These are phyloP conservation scores for Xylaria sp. DNA, from an alignment of 2,329 filamentous ascomycete genomes.

Conservation along the genomic window DNA sequence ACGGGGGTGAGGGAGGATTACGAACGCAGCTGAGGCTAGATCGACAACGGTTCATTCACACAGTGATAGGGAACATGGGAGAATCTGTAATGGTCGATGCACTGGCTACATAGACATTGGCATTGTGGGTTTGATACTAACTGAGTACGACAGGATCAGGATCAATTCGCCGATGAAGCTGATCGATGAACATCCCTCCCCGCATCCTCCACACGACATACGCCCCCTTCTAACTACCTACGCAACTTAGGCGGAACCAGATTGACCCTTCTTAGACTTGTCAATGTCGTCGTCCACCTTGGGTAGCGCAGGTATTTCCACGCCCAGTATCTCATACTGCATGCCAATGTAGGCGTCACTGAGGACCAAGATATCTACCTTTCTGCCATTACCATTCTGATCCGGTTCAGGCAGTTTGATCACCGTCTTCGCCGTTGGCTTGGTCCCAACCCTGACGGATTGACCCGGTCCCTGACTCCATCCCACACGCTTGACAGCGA, in stretches of 20 bases:
- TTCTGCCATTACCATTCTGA: constrained; percentile 45
- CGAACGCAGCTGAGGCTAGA: too few relatives aligned
- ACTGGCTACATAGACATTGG: too few relatives aligned
- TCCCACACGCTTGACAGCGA: constrained; percentile 79
- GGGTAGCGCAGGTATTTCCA: constrained; percentile 49
- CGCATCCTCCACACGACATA: background rate
- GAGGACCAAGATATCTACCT: constrained; percentile 67
- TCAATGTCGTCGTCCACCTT: constrained; percentile 44
- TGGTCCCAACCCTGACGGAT: constrained; percentile 38
- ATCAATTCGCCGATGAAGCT: too few relatives aligned
- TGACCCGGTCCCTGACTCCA: constrained; percentile 48
- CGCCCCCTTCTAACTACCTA: background rate
- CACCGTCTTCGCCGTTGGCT: constrained; percentile 48
- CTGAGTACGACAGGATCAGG: too few relatives aligned
- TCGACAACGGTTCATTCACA: too few relatives aligned
- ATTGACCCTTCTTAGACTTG: constrained; percentile 37
- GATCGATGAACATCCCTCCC: too few relatives aligned
- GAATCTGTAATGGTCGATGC: too few relatives aligned
- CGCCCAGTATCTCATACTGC: constrained; percentile 45
- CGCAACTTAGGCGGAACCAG: constrained; percentile 10
- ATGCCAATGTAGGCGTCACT: constrained; percentile 87
- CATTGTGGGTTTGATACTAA: too few relatives aligned
- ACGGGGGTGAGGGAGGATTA: too few relatives aligned
- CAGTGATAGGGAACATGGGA: too few relatives aligned
- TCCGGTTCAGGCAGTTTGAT: constrained; percentile 55